Evolutionary conservation across 495 filamentous ascomycete genomes (phyloP).

Genomic region (Penicillium salamii): DNA sequence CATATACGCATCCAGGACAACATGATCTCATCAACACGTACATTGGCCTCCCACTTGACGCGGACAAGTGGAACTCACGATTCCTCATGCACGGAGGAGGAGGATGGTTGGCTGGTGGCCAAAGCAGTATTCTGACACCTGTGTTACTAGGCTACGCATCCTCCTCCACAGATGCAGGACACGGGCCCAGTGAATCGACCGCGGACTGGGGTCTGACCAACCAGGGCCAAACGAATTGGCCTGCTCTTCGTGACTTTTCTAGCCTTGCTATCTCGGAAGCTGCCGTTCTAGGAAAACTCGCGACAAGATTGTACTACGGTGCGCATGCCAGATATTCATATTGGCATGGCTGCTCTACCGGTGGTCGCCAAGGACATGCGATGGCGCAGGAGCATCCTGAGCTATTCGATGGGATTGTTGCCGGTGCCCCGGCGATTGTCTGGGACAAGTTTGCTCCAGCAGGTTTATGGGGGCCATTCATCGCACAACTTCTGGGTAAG

Average conservation of each 20-base stretch:
- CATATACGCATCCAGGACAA: constrained; percentile 42
- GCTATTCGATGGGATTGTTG: constrained; percentile 59
- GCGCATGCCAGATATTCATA: constrained; percentile 31
- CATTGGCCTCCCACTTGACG: constrained; percentile 36
- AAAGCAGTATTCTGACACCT: constrained; percentile 16
- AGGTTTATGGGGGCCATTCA: constrained; percentile 13
- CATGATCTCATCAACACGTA: constrained; percentile 33
- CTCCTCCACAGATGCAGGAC: constrained; percentile 35
- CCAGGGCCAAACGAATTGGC: constrained; percentile 41
- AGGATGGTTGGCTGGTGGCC: constrained; percentile 36
- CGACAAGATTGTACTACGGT: constrained; percentile 16
- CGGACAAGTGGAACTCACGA: constrained; percentile 36
- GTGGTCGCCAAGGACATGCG: constrained; percentile 47
- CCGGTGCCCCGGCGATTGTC: constrained; percentile 44
- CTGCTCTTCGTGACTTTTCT: constrained; percentile 37
- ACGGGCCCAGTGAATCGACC: not conserved
- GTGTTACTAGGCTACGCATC: constrained; percentile 34
- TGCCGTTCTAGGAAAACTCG: constrained; percentile 19
- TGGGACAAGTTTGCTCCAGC: constrained; percentile 34
- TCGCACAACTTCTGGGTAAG: constrained; percentile 31
- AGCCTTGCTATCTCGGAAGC: constrained; percentile 36
- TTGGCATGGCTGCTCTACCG: constrained; percentile 48
- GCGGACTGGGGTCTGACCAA: constrained; percentile 36
- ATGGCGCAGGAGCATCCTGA: constrained; percentile 40
- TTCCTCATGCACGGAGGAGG: constrained; percentile 46